Evolutionary conservation across 1,284 basidiomycete species (phyloP).

Genomic region (Cutaneotrichosporon cavernicola): DNA sequence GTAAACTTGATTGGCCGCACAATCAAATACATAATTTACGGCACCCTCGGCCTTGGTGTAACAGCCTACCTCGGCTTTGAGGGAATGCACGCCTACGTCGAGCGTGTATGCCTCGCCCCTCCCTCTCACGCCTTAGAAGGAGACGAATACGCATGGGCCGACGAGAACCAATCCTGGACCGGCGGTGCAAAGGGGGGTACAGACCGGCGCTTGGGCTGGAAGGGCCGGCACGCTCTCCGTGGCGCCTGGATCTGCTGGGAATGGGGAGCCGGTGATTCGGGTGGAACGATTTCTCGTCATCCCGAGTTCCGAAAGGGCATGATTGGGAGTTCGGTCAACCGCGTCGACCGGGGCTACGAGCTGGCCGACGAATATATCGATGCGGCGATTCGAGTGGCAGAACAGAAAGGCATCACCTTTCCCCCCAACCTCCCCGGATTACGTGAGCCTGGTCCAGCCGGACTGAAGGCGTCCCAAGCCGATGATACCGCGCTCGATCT

Average conservation of each 20-base stretch:
- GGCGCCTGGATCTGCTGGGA: constrained; percentile 74
- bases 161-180: constrained; percentile 69
- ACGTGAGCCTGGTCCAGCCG: constrained; percentile 27
- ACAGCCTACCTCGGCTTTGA: constrained; percentile 56
- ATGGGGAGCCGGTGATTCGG: constrained; percentile 62
- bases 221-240: constrained; percentile 66
- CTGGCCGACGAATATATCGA: constrained; percentile 50
- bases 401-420: constrained; percentile 40
- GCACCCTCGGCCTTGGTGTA: constrained; percentile 48
- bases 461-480: background rate
- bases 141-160: constrained; percentile 72
- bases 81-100: constrained; percentile 68
- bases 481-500: constrained; percentile 61
- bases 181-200: constrained; percentile 70
- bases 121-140: constrained; percentile 48
- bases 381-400: constrained; percentile 37
- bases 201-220: constrained; percentile 66
- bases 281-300: constrained; percentile 28
- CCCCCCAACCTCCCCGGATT: constrained; percentile 34
- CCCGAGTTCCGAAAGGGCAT: constrained; percentile 34
- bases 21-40: constrained; percentile 40
- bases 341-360: constrained; percentile 46
- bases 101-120: constrained; percentile 61
- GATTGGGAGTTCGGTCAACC: constrained; percentile 29
- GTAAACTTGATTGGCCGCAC: constrained; percentile 41